Evolutionary conservation across 2,329 filamentous ascomycete species (phyloP), one percentile per base, ranked within the genome.

Genomic region (Hymenoscyphus fructigenus): DNA sequence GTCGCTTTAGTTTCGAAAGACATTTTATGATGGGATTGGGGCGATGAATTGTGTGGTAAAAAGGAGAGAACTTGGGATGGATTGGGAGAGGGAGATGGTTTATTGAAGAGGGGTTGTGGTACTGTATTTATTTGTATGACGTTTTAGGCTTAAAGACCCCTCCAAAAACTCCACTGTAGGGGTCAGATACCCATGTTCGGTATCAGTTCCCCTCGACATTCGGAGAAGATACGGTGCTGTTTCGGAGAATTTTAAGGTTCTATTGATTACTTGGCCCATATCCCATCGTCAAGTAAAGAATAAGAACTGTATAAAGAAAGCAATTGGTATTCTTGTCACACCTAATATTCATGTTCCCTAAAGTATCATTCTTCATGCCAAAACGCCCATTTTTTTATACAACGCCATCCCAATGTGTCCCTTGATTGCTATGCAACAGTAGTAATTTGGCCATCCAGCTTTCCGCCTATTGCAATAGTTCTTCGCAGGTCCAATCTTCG

Each of bases 401-500:
- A 73, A 71, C 71, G 71, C 73, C 73, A 68, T 65, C 64, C 67
- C 64, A 66, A 66, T 64, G 67, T 66, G 23, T 53, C 10, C 70
- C 60, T 68, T 66, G 69, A 68, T 66, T 73, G 71, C 68, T 59
- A 53, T 53, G 47, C 47, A 53, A 26, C 9, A 53, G 20, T 53
- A 26, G 10, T 53, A 53, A 53, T 53, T 53, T 53, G 47, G 47
- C 47, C 61, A 57, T 29, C 28, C n/a, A 53, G 12, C 41, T 28
- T 66, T 57, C 55, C 64, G 9, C 44, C 28, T 71, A 75, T 60
- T 75, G 73, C 55, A 97, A 85, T 69, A 98, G 84, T 80, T 99
- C 95, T 80, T 98, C 95, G 80, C 93, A 97, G 41, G 93, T 96
- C 95, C 95, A 99, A 79, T 99, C 95, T 84, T 99, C 95, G 79